These are phyloP conservation scores for Rhazya stricta DNA, from an alignment of 257 asterid species.

Conservation along the genomic window DNA sequence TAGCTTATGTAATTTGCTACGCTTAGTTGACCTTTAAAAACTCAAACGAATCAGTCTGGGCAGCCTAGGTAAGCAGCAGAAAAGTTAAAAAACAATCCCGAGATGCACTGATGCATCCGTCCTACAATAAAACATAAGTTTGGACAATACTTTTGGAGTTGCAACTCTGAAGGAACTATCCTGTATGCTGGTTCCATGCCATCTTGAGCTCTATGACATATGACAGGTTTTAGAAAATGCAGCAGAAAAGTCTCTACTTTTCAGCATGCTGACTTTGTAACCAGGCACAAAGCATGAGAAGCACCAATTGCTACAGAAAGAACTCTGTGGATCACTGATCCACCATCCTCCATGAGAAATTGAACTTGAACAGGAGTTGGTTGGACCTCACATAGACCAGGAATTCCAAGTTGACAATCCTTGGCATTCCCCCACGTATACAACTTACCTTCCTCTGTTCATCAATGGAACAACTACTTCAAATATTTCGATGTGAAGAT, in stretches of 20 bases:
- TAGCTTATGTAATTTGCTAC: neutral
- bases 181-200: too few species aligned
- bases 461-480: conserved; percentile 8
- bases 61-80: neutral
- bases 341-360: conserved; percentile 73
- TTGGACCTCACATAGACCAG: conserved; percentile 73
- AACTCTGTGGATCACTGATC: conserved; percentile 50
- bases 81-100: neutral
- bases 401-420: conserved; percentile 80
- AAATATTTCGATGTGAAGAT: neutral
- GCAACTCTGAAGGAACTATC: neutral
- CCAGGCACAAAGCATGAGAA: conserved; percentile 88
- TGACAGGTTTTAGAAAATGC: neutral
- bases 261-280: conserved; percentile 23
- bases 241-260: neutral
- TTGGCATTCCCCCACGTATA: conserved; percentile 93
- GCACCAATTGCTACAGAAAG: conserved; percentile 75
- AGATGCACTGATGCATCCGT: neutral
- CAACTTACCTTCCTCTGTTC: conserved; percentile 66
- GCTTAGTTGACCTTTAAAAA: neutral
- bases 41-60: neutral
- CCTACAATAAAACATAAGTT: neutral
- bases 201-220: neutral
- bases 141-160: neutral
- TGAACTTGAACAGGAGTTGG: conserved; percentile 72